Evolutionary conservation across 768 basidiomycete species (phyloP), one percentile per base, ranked within the genome.

Genomic region (Lentinula edodes): DNA sequence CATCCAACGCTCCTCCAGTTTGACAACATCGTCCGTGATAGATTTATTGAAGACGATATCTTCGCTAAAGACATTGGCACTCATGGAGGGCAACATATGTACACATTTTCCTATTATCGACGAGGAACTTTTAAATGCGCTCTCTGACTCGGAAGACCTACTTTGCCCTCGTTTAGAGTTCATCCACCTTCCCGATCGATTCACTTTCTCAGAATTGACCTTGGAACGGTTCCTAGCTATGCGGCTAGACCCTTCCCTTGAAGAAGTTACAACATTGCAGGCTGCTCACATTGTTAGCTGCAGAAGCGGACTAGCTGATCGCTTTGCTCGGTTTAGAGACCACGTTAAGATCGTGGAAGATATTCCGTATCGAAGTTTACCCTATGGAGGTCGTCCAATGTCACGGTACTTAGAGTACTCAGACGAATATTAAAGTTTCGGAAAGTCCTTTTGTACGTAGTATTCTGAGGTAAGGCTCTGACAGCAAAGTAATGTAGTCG

Each of bases 81-180:
- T 58, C n/a, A 23, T 18, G 10, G 43, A 45, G 13, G 32, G 15
- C 15, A 41, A 23, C 23, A 23, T 23, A 23, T 23, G 9, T 13
- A 56, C 41, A 23, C 54, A n/a, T 23, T 10, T 15, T 23, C 39
- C 55, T 13, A 43, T 57, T n/a, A 48, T 58, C 6, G 45, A 58
- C 32, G 57, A 58, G 16, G 57, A 58, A 36, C 45, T 58, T 38
- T 50, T 58, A 38, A 58, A 20, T 6, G 57, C 57, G 2, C 42
- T 58, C 20, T 20, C 57, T 13, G 35, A 15, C n/a, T 9, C 34
- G 9, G 41, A n/a, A 10, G 45, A 38, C 9, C 28, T 50, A 9
- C 43, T 58, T 23, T 58, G 57, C n/a, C 57, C 57, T 32, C 16
- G 32, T 13, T 43, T 58, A 18, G 48, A 35, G 20, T 7, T 18